Conservation (phyloP, 176 grass and related monocot species). For the Rhynchospora tenuis region DNA sequence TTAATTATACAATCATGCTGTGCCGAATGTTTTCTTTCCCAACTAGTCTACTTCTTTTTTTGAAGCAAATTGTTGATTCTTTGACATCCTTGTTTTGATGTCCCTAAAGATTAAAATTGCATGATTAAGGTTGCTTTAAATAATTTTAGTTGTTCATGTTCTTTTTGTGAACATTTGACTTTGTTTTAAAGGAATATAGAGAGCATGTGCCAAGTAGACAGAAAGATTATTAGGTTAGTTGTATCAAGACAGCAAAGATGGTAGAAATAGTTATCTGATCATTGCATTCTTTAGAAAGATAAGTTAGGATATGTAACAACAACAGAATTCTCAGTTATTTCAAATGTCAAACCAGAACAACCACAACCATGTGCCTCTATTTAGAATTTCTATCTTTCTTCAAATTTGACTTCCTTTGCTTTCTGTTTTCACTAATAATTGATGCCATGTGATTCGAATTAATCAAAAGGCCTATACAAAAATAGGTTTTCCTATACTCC, state of each 20-base stretch:
- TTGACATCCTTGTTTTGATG: neutral
- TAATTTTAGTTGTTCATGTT: neutral
- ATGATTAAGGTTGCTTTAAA: neutral
- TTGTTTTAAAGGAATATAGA: neutral
- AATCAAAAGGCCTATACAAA: slow-evolving; percentile 9
- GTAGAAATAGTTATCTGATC: neutral
- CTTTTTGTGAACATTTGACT: slow-evolving; percentile 4
- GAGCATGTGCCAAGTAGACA: slow-evolving; percentile 8
- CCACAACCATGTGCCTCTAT: slow-evolving; percentile 6
- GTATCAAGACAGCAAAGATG: neutral
- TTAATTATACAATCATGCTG: neutral
- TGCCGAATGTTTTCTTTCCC: neutral
- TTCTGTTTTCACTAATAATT: slow-evolving; percentile 20
- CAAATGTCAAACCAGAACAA: slow-evolving; percentile 16
- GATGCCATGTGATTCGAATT: slow-evolving; percentile 14
- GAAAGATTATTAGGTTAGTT: neutral
- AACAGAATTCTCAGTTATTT: slow-evolving; percentile 2
- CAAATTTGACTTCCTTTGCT: slow-evolving; percentile 15
- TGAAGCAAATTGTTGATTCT: neutral
- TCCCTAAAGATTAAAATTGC: neutral
- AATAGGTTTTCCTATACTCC: neutral
- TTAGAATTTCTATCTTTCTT: slow-evolving; percentile 17
- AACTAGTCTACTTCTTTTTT: neutral
- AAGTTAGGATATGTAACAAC: neutral
- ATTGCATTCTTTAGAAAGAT: slow-evolving; percentile 16